A percentile compares a stretch with the other conserved stretches of the same genome.
phyloP scores from a whole-genome alignment of 164 flowering plant genomes.

The Aristolochia fimbriata region DNA sequence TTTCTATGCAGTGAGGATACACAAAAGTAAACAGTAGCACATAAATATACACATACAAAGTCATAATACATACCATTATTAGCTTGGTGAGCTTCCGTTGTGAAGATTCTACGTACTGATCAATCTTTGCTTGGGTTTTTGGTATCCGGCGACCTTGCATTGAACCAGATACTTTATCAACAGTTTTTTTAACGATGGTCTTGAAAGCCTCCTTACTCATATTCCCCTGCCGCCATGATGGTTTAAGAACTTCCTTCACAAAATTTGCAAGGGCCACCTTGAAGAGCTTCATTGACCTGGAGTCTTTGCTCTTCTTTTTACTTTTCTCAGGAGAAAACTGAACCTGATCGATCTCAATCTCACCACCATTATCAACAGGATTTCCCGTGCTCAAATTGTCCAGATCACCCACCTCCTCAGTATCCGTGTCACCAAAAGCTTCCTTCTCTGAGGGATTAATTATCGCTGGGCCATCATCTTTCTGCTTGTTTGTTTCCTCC shows the following conservation, averaged over 20 bases:
- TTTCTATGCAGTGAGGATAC: too few species aligned
- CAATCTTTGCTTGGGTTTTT: constrained; percentile 71
- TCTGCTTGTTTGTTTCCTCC: constrained; percentile 35
- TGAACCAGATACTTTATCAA: constrained; percentile 91
- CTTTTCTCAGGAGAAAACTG: constrained; percentile 43
- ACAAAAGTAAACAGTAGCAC: not conserved
- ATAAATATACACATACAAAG: not conserved
- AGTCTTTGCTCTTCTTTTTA: constrained; percentile 55
- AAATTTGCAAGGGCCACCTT: constrained; percentile 75
- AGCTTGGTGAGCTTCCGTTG: constrained; percentile 82
- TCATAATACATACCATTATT: constrained; percentile 60
- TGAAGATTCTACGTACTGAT: constrained; percentile 80
- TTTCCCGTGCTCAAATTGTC: constrained; percentile 54
- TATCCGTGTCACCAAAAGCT: constrained; percentile 74
- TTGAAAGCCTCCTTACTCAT: constrained; percentile 99
- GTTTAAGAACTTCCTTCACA: constrained; percentile 91
- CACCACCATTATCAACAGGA: constrained; percentile 42
- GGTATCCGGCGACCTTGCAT: constrained; percentile 79
- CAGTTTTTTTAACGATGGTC: constrained; percentile 95
- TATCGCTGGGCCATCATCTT: constrained; percentile 28
- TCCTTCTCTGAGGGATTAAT: constrained; percentile 41
- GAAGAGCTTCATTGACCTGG: constrained; percentile 74
- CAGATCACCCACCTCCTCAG: constrained; percentile 73
- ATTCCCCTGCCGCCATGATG: constrained; percentile 97
- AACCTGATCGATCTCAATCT: constrained; percentile 66